Evolutionary conservation across 2,329 filamentous ascomycete genomes (phyloP), one percentile per base, ranked within the genome.

Genomic region (Fusarium albosuccineum): DNA sequence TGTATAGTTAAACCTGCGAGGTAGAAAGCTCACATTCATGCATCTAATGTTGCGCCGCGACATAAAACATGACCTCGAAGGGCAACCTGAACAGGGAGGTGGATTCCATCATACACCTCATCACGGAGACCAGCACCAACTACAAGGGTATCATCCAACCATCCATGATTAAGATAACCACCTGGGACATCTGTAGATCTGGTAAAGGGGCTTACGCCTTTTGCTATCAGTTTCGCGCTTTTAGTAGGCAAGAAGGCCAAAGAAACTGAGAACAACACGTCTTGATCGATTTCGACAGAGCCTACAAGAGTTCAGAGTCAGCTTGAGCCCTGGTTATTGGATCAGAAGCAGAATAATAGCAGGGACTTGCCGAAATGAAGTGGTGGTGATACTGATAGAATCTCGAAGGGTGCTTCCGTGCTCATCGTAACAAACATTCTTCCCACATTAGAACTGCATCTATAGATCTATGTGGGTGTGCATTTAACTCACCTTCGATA

Each of bases 401-500:
- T 40, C 34, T 49, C 11, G n/a, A 41, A 57, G 5, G 53, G 53
- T 34, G 53, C 36, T 2, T 46, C 42, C 22, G 44, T 48, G 33
- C 53, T 57, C 53, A 48, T 57, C 7, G 53, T 57, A 2, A 57
- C 53, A 41, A 57, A 57, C 53, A 57, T 57, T 22, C 53, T 55
- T 33, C 30, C 22, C 22, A 22, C 22, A 22, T 22, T 22, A 22
- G 4, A 22, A 22, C 22, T 22, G 22, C 22, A 22, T 22, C 22
- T 22, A 22, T 22, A 22, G 3, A 22, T 22, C 22, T 22, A 16
- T 41, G 22, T 6, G 11, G 26, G 6, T n/a, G 3, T 4, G 13
- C 7, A 30, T 30, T 10, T 10, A 3, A 49, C 53, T 41, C 22
- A 49, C 53, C 53, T 49, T 14, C 53, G 53, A 42, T 57, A 57